These are phyloP conservation scores for Colletotrichum sp. DNA, from an alignment of 2,329 filamentous ascomycete genomes.

Conservation along the genomic window DNA sequence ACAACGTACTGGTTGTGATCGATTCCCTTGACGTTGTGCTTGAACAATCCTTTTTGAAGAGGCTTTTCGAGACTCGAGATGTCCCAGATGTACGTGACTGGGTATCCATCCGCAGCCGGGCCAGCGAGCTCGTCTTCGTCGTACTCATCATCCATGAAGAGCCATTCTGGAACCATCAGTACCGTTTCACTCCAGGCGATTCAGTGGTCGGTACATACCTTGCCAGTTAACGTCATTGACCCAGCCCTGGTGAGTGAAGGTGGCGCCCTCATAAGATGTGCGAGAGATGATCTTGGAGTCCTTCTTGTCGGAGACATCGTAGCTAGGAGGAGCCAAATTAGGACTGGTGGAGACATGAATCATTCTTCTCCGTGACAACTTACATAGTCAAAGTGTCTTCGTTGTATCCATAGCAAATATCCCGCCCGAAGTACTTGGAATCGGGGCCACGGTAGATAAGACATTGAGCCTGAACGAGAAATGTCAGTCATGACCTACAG, in stretches of 20 bases:
- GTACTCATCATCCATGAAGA: slow-evolving; percentile 55
- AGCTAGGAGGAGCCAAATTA: slow-evolving; percentile 26
- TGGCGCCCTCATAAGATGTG: slow-evolving; percentile 60
- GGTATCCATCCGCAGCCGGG: slow-evolving; percentile 43
- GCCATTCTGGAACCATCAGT: slow-evolving; percentile 19
- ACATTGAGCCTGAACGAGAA: slow-evolving; percentile 55
- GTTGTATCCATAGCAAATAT: slow-evolving; percentile 61
- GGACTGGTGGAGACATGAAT: neutral
- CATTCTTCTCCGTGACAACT: neutral
- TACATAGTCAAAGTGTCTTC: slow-evolving; percentile 54
- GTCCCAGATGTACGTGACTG: slow-evolving; percentile 56
- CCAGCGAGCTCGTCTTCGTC: slow-evolving; percentile 48
- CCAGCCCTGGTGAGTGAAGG: slow-evolving; percentile 63
- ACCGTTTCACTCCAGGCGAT: neutral
- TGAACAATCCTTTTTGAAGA: slow-evolving; percentile 46
- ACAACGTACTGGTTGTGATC: slow-evolving; percentile 52
- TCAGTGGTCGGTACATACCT: neutral
- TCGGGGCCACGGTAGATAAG: slow-evolving; percentile 57
- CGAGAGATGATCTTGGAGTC: slow-evolving; percentile 52
- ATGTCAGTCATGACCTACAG: neutral
- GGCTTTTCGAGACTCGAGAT: slow-evolving; percentile 46
- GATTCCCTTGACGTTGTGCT: slow-evolving; percentile 38
- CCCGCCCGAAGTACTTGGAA: slow-evolving; percentile 44
- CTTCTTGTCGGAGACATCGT: slow-evolving; percentile 56
- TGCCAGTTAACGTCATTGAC: slow-evolving; percentile 49